These are phyloP conservation scores for Sordaria brevicollis DNA, from an alignment of 495 filamentous ascomycete genomes.

Conservation along the genomic window DNA sequence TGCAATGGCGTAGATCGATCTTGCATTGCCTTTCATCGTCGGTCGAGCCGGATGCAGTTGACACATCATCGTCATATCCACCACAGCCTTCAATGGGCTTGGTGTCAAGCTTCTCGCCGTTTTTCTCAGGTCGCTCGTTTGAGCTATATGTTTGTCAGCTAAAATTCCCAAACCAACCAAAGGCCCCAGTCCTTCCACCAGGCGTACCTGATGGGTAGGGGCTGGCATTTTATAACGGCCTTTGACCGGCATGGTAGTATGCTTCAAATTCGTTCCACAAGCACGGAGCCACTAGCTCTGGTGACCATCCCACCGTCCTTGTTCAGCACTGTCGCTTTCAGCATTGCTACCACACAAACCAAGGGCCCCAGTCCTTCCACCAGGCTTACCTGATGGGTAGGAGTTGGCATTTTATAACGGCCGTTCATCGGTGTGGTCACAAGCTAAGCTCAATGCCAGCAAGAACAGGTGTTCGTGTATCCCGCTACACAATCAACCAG, in stretches of 20 bases:
- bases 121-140: not conserved
- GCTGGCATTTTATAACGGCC: conserved; percentile 2
- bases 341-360: not conserved
- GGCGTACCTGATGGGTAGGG: conserved; percentile 2
- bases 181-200: conserved; percentile 5
- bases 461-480: not conserved
- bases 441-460: not conserved
- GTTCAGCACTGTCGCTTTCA: not conserved
- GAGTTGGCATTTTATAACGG: conserved; percentile 1
- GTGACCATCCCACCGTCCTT: conserved; percentile 2
- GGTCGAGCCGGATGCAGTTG: not conserved
- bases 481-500: no score
- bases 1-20: not conserved
- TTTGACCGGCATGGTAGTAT: not conserved
- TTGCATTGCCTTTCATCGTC: conserved; percentile 1
- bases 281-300: not conserved
- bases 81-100: not conserved
- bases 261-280: no score
- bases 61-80: not conserved
- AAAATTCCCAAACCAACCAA: not conserved
- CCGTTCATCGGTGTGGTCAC: not conserved
- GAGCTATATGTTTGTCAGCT: not conserved
- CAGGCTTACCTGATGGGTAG: conserved; percentile 1
- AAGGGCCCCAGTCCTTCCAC: conserved; percentile 6
- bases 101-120: not conserved